These are phyloP conservation scores for Mucor sp. DNA, from an alignment of 371 early-diverging fungal species.

Conservation along the genomic window DNA sequence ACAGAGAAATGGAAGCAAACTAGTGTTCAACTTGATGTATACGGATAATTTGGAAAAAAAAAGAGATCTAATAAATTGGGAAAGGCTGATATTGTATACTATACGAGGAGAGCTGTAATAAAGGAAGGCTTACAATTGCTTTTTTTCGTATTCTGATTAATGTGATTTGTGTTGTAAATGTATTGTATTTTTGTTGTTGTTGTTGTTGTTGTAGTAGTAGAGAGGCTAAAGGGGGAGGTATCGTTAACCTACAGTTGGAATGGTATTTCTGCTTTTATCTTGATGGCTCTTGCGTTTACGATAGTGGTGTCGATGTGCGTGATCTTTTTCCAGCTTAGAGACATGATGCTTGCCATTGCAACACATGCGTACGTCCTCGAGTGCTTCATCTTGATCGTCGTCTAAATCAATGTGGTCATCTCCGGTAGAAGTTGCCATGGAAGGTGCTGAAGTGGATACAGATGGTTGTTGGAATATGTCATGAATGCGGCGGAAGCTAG, in stretches of 20 bases:
- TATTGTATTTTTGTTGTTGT: not conserved
- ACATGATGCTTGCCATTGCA: conserved; percentile 63
- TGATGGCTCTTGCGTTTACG: conserved; percentile 24
- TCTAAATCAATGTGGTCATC: conserved; percentile 10
- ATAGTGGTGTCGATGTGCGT: conserved; percentile 30
- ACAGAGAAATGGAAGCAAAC: not conserved
- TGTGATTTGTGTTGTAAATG: not conserved
- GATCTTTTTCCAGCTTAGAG: conserved; percentile 43
- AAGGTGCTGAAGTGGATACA: not conserved
- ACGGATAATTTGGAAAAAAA: not conserved
- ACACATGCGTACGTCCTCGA: conserved; percentile 58
- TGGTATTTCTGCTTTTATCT: not conserved
- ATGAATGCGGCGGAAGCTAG: conserved; percentile 38
- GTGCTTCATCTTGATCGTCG: conserved; percentile 39
- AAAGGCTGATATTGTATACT: not conserved
- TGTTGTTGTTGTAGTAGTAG: too few relatives aligned
- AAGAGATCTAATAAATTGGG: not conserved
- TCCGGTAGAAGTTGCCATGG: conserved; percentile 1
- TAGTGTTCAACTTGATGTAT: not conserved
- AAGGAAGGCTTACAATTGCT: not conserved
- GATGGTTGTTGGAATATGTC: conserved; percentile 27
- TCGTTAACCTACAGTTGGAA: not conserved
- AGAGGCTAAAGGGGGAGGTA: not conserved
- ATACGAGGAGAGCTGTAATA: not conserved
- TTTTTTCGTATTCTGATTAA: not conserved